Evolutionary conservation across 176 grass and related monocot species (phyloP), one percentile per base, ranked within the genome.

Genomic region (Musa schizocarpa): DNA sequence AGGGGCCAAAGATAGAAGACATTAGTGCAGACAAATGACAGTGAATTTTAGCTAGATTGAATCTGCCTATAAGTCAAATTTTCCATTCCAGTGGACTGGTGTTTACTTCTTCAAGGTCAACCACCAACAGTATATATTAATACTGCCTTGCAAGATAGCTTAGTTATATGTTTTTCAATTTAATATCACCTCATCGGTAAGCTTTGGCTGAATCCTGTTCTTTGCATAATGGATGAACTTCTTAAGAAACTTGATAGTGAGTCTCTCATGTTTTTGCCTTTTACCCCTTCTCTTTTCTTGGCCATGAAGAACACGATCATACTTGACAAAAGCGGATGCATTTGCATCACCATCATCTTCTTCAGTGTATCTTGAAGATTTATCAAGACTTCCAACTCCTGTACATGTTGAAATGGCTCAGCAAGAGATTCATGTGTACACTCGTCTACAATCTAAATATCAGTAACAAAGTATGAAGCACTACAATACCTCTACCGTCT

Each of bases 181-280:
- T 10, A 80, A 66, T 9, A 52, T 81, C 85, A 99, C 95, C 95
- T 99, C 95, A 53, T 99, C 90, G 74, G 88, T 91, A 73, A 98
- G 86, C 65, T 74, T 99, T 52, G 95, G 95, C 77, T 99, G 90
- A 87, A 88, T 94, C 61, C 89, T 86, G 62, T 99, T 90, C 78
- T 99, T 99, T 0, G 95, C 95, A 83, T 99, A 99, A 77, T 99
- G 90, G 50, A 91, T 99, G 77, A 91, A 99, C 84, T 99, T 99
- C 88, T 99, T 99, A 55, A 99, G 75, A 68, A 99, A 94, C 58
- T 99, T 99, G 64, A 91, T 71, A 51, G 95, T 91, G 20, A 99
- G 65, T 49, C 86, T 94, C 64, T 99, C 95, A 74, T 99, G 86
- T 69, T 93, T 99, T 58, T 80, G 13, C 53, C 91, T 99, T 78